Evolutionary conservation across 331 rosid species (phyloP), one percentile per base, ranked within the genome.

Genomic region (Malus hybrid): DNA sequence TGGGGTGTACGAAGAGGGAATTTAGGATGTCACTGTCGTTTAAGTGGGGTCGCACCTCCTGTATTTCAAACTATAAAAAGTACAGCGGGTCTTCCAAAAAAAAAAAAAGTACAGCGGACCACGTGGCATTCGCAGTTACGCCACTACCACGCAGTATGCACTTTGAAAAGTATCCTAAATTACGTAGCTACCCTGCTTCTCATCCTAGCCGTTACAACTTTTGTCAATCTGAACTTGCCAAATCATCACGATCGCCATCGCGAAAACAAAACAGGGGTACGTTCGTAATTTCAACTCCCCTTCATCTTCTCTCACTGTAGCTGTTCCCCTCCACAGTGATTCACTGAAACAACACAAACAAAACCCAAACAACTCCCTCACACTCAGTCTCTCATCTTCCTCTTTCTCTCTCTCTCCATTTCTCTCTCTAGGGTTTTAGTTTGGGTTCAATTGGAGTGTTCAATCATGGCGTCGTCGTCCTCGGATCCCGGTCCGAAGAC

Each of bases 201-300:
- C 12, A 29, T 84, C 88, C 90, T 94, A 94, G 99, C 99, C 99
- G 99, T 94, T 94, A 80, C 80, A 29, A 18, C n/a, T 61, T 2
- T 67, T 62, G 48, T 42, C 48, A 42, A 10, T 42, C 46, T 3
- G 46, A 42, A 42, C 13, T 42, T 44, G 46, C 46, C 1, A 7
- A 16, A 32, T 15, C 31, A n/a, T 36, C 14, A 10, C 48, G 48
- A 10, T 42, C 48, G 48, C 48, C 48, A 10, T 42, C 48, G 14
- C 1, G 48, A 15, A 9, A 66, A 64, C 68, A 57, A 50, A 7
- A 33, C 0, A 63, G 75, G 95, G 97, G 52, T 24, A 82, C 76
- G 69, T 48, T 14, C 24, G 99, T 94, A 82, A 79, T 54, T 83
- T 57, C 63, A 6, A 1, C 20, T 73, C 36, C 44, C 44, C 44